Evolutionary conservation across 257 asterid genomes (phyloP), one percentile per base, ranked within the genome.

Genomic region (Fraxinus americana): DNA sequence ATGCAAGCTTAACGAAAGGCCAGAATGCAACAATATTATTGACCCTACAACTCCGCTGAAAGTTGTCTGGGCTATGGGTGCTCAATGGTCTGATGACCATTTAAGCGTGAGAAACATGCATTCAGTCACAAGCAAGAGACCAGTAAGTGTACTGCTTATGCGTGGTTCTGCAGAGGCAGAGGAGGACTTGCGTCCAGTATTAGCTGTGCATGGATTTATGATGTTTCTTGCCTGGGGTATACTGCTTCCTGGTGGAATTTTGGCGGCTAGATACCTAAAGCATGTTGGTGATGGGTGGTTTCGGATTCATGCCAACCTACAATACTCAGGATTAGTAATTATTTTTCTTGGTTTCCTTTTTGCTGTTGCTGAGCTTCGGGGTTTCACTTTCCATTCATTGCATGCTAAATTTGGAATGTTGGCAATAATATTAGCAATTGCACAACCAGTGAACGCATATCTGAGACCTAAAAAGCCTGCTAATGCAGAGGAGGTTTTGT

Each of bases 151-250:
- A 67, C 83, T 92, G 80, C 91, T 95, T 70, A 89, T 90, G 89
- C 93, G 85, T 32, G 98, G 98, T 52, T 93, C 97, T 65, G 96
- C 99, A 16, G 97, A 95, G 82, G 97, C 99, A 32, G 97, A 93
- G 88, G 97, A 95, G 90, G 94, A 93, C 78, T 82, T 95, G 39
- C 83, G 96, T n/a, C 99, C 99, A 2, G 99, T 93, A 36, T 82
- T 95, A 82, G 99, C 93, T 34, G 99, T 95, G 13, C 98, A 95
- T 27, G 99, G 99, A 71, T 93, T 96, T 82, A 93, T 96, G 98
- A 93, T 96, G 99, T 96, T 96, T 82, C 97, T 96, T 67, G 98
- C 99, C 2, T 96, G 97, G 97, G 99, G 99, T 32, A 88, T 96
- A 78, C 85, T 96, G 78, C 89, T 93, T 75, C 99, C 99, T 17